phyloP scores from a whole-genome alignment of 2,329 filamentous ascomycete species.

The Monosporascus sp. region DNA sequence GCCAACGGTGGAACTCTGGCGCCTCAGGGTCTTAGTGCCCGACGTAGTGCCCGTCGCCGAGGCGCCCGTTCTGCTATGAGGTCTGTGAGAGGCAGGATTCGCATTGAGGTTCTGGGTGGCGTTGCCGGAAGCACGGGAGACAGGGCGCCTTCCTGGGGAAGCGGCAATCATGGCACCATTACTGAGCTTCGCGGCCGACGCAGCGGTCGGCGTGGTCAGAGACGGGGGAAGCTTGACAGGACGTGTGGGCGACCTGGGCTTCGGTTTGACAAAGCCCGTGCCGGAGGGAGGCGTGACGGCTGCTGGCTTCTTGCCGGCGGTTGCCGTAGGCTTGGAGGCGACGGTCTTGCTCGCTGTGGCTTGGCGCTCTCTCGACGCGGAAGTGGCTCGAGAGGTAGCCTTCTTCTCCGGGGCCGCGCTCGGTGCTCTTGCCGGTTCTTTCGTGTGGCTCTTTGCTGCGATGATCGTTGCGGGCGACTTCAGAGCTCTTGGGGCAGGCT shows the following conservation, averaged over 20 bases:
- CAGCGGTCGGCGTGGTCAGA: conserved; percentile 63
- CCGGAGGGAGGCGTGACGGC: conserved; percentile 35
- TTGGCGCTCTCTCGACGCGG: conserved; percentile 32
- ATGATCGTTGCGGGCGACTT: conserved; percentile 35
- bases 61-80: conserved; percentile 41
- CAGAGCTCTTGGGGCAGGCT: conserved; percentile 18
- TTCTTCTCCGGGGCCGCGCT: conserved; percentile 33
- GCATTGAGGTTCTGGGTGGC: conserved; percentile 25
- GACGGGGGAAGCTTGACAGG: conserved; percentile 62
- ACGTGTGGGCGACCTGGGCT: conserved; percentile 63
- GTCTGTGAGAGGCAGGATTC: conserved; percentile 29
- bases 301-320: conserved; percentile 37
- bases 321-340: conserved; percentile 25
- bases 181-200: conserved; percentile 61
- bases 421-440: conserved; percentile 19
- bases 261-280: conserved; percentile 50
- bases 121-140: conserved; percentile 35
- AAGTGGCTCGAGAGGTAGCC: conserved; percentile 16
- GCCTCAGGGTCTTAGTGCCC: conserved; percentile 31
- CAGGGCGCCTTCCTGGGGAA: conserved; percentile 31
- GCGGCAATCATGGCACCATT: conserved; percentile 19
- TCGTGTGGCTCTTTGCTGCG: conserved; percentile 32
- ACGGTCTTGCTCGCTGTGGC: conserved; percentile 27
- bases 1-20: conserved; percentile 40
- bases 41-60: conserved; percentile 24